Evolutionary conservation across 2,329 filamentous ascomycete species (phyloP).

Genomic region (Colletotrichum destructivum): DNA sequence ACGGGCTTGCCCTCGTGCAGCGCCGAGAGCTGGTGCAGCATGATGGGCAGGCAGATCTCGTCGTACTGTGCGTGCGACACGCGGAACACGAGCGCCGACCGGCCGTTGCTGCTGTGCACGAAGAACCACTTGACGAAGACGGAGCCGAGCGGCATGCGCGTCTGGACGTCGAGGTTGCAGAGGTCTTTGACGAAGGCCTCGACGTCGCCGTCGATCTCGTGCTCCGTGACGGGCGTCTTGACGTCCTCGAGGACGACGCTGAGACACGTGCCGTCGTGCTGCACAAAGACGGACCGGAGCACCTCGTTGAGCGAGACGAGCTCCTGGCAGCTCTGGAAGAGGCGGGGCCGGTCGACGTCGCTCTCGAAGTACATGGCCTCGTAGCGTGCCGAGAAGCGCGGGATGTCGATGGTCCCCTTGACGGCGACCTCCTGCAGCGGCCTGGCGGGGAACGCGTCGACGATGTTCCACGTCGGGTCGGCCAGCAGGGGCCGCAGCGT

Average conservation of each 20-base stretch:
- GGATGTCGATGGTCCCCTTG: constrained; percentile 68
- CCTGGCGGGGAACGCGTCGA: constrained; percentile 70
- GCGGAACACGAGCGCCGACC: constrained; percentile 68
- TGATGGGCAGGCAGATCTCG: constrained; percentile 75
- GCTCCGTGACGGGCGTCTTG: constrained; percentile 64
- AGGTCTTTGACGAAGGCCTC: constrained; percentile 68
- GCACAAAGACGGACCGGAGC: constrained; percentile 76
- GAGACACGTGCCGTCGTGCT: constrained; percentile 64
- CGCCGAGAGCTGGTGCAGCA: constrained; percentile 72
- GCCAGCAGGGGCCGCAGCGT: constrained; percentile 66
- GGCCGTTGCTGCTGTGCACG: constrained; percentile 53
- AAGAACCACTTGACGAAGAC: constrained; percentile 74
- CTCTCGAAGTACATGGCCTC: constrained; percentile 75
- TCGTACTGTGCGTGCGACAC: constrained; percentile 81
- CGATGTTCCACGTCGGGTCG: constrained; percentile 65
- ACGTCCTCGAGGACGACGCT: constrained; percentile 72
- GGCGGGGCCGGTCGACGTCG: constrained; percentile 61
- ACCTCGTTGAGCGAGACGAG: constrained; percentile 75
- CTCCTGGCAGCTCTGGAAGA: constrained; percentile 66
- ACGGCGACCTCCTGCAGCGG: constrained; percentile 74
- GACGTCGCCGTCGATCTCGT: constrained; percentile 66
- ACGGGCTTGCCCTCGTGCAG: constrained; percentile 59
- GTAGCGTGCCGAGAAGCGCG: constrained; percentile 75
- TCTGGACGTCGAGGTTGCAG: constrained; percentile 69
- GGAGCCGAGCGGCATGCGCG: constrained; percentile 70